Evolutionary conservation across 768 basidiomycete species (phyloP), one percentile per base, ranked within the genome.

Genomic region (Jaapia argillacea): DNA sequence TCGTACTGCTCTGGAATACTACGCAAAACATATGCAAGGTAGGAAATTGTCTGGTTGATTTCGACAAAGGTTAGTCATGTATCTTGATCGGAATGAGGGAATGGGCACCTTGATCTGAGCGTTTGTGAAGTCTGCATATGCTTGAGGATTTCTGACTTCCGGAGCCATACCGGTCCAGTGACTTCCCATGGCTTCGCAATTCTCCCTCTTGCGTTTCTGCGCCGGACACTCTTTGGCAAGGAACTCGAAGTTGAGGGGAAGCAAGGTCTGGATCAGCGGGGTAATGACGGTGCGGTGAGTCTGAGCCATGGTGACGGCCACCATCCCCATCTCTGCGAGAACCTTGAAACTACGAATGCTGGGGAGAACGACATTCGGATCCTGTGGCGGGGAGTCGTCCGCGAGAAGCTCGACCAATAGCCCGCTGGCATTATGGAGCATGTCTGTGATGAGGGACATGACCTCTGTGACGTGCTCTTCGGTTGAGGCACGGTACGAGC

Each of bases 261-360:
- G 72, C 5, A 84, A 85, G 13, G 75, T 69, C 53, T 80, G 74
- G 46, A 94, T 74, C 13, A 78, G 69, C 2, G 79, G 67, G 12
- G 72, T 65, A 41, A 88, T 79, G 47, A 85, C 60, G 5, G 68
- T 63, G 36, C 81, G 75, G 51, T 88, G 83, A 28, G 77, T 74
- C 61, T 97, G 94, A 48, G 85, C 82, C 62, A 96, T 85, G 22
- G 91, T 78, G 23, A 92, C 86, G 57, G 94, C 79, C 10, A 89
- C 81, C 69, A 93, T 84, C 4, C 87, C 87, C 71, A 94, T 85
- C 65, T 99, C 96, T 12, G 87, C 82, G 7, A 97, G 67, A 6
- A 96, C 85, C 62, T 96, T 97, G 71, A 96, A 92, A 58, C 90
- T 93, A 45, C 79, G 77, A 43, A 82, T 75, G 38, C 84, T 80